Evolutionary conservation across 2,329 filamentous ascomycete genomes (phyloP).

Genomic region (Coniochaeta prunicola): DNA sequence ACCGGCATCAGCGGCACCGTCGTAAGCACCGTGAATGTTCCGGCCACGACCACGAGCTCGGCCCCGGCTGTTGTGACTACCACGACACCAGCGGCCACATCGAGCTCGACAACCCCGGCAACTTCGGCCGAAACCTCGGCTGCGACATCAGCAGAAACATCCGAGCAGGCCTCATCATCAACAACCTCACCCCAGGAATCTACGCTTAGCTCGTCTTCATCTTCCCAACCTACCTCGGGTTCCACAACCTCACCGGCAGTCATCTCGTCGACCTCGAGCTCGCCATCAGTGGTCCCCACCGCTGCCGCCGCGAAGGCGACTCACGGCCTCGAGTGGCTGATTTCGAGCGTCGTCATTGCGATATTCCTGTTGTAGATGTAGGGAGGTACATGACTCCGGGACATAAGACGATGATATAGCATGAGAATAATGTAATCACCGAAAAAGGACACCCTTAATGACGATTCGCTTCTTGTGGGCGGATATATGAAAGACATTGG

Average conservation of each 20-base stretch:
- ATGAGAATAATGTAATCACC: background rate
- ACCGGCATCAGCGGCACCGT: slow-evolving; percentile 6
- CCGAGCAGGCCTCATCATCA: background rate
- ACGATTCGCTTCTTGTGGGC: background rate
- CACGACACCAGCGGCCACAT: background rate
- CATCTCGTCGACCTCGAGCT: slow-evolving; percentile 3
- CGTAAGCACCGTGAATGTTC: slow-evolving; percentile 2
- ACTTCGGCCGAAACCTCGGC: background rate
- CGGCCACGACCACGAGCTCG: background rate
- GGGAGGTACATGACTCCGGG: background rate
- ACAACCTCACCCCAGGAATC: background rate
- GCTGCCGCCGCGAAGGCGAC: slow-evolving; percentile 2
- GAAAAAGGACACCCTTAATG: background rate
- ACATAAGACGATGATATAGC: background rate
- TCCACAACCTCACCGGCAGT: background rate
- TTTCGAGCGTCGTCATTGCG: background rate
- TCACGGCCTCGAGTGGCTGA: slow-evolving; percentile 2
- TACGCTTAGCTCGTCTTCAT: too few relatives aligned
- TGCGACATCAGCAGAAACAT: background rate
- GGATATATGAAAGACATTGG: background rate
- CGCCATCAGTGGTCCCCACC: slow-evolving; percentile 1
- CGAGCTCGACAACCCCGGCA: background rate
- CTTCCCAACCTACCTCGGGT: background rate
- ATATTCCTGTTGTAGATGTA: slow-evolving; percentile 1
- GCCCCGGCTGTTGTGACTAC: background rate